phyloP scores from a whole-genome alignment of 768 basidiomycete species.

The Plicaturopsis crispa region DNA sequence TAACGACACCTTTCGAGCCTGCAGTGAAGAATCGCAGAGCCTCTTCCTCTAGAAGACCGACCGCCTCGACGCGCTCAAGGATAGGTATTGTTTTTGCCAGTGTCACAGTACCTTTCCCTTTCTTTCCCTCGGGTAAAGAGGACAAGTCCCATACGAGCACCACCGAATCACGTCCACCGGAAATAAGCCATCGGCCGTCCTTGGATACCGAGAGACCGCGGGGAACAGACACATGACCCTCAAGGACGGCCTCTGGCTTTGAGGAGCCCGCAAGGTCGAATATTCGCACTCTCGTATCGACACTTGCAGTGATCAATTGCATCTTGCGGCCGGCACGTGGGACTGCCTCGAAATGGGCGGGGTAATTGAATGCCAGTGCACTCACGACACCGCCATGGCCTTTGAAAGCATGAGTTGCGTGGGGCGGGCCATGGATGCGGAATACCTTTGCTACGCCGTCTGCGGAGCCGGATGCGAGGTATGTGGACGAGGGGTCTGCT shows the following conservation, averaged over 20 bases:
- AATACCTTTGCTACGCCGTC: constrained; percentile 97
- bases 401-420: constrained; percentile 89
- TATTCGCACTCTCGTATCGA: constrained; percentile 87
- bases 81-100: constrained; percentile 76
- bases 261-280: constrained; percentile 70
- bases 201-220: constrained; percentile 78
- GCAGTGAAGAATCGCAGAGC: constrained; percentile 73
- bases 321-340: constrained; percentile 46
- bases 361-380: constrained; percentile 81
- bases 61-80: constrained; percentile 81
- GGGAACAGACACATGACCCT: constrained; percentile 94
- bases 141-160: constrained; percentile 88
- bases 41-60: constrained; percentile 62
- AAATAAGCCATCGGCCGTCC: constrained; percentile 87
- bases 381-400: constrained; percentile 98
- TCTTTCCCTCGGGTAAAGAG: constrained; percentile 27
- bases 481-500: constrained; percentile 77
- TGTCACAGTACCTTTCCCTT: constrained; percentile 45
- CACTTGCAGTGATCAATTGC: constrained; percentile 84
- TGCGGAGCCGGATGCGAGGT: constrained; percentile 92
- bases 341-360: constrained; percentile 46
- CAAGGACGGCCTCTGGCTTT: constrained; percentile 74
- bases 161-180: constrained; percentile 89
- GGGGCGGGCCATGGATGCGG: constrained; percentile 83
- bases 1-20: constrained; percentile 82